Evolutionary conservation across 352 stramenopile genomes (phyloP), one percentile per base, ranked within the genome.

Genomic region (Blastocystis sp.): DNA sequence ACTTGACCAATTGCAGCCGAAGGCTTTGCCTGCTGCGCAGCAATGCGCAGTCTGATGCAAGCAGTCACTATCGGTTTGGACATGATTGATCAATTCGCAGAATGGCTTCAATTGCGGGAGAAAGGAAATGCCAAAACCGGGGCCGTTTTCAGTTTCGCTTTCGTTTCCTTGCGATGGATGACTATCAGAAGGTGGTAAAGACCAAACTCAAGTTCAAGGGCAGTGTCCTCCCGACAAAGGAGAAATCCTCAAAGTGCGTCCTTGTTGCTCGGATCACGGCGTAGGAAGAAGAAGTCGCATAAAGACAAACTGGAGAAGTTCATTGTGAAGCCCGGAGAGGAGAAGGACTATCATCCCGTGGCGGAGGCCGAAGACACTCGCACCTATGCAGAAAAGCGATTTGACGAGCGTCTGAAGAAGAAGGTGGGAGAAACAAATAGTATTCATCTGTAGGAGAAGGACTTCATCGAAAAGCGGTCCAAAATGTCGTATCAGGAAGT

Each of bases 11-110:
- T 96, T 64, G 93, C 93, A 4, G 93, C 93, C 81, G 93, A 95
- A 68, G 93, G 93, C 90, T 91, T 93, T 65, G 93, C 93, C 90
- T 95, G 95, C 89, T 93, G 92, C 9, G 93, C 93, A 61, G 92
- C 63, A 80, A 96, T 93, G 87, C 93, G 93, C n/a, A 96, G 92
- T 89, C 93, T 92, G 70, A 95, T 93, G 34, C 94, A 90, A 45
- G 93, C 93, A 78, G 95, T 95, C 52, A 96, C 90, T 40, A 87
- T 82, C 88, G 89, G 90, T 87, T 90, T 90, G 34, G 84, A 81
- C 66, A 89, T 74, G 60, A 21, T 89, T 87, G 52, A 60, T 84
- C 19, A 57, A 87, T 65, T 17, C 48, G 48, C 48, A 17, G 6
- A 14, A 57, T 57, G 48, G 14, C 48, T 57, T 57, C 48, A 17